phyloP scores from a whole-genome alignment of 805 yeast genomes.

The Saccharomycopsis selenospora region DNA sequence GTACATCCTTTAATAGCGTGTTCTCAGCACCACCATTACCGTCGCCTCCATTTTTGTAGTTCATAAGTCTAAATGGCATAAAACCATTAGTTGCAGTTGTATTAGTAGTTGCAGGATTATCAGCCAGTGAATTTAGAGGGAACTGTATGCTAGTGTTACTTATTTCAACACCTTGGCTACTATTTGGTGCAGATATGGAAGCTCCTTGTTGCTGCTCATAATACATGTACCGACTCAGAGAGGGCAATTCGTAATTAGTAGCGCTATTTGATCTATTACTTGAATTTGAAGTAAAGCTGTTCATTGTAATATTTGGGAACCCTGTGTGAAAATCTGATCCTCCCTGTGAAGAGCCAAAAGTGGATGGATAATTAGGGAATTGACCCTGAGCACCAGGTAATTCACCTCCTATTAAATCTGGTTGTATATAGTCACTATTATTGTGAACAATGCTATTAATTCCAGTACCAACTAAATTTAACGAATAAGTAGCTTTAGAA shows the following conservation, averaged over 20 bases:
- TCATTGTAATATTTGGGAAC: not conserved
- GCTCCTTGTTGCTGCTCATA: not conserved
- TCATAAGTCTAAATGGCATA: not conserved
- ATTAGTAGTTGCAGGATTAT: not conserved
- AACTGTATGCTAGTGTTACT: not conserved
- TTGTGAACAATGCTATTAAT: not conserved
- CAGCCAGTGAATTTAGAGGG: too few relatives aligned
- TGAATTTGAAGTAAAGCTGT: not conserved
- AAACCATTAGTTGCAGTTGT: not conserved
- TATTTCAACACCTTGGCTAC: not conserved
- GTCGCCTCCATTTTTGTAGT: not conserved
- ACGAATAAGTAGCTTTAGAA: not conserved
- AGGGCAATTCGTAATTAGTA: not conserved
- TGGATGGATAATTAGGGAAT: not conserved
- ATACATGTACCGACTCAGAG: not conserved
- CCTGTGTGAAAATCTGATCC: not conserved
- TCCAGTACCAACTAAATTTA: not conserved
- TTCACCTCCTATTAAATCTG: not conserved
- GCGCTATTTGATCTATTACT: conserved; percentile 1
- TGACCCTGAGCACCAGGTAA: not conserved
- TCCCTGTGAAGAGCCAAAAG: not conserved
- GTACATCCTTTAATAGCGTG: too few relatives aligned
- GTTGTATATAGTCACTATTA: not conserved
- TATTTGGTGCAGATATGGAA: not conserved
- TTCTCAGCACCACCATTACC: not conserved